A percentile compares a stretch with the other conserved stretches of the same genome.
These are phyloP conservation scores for Mucor saturninus DNA, from an alignment of 371 early-diverging fungal species.

Conservation along the genomic window DNA sequence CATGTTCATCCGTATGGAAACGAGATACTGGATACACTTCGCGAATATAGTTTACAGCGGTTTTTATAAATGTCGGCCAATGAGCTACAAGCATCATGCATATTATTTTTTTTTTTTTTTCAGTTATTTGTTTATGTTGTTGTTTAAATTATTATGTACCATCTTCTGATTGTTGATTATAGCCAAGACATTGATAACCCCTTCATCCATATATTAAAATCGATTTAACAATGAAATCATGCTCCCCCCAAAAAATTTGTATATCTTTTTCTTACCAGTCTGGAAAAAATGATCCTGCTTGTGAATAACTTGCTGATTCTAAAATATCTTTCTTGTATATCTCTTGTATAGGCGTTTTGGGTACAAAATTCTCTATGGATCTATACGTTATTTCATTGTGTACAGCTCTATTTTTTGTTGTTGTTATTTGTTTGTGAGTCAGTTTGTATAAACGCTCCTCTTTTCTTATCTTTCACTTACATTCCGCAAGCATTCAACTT, in stretches of 20 bases:
- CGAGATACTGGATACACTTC: conserved; percentile 34
- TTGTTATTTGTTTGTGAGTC: not conserved
- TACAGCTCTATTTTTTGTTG: conserved; percentile 31
- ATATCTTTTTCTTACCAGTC: conserved; percentile 77
- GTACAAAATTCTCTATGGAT: conserved; percentile 38
- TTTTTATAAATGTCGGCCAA: conserved; percentile 82
- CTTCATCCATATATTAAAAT: conserved; percentile 3
- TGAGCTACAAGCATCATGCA: conserved; percentile 61
- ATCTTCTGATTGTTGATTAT: conserved; percentile 55
- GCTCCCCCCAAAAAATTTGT: too few relatives aligned
- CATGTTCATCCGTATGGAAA: conserved; percentile 27
- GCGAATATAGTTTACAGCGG: conserved; percentile 66
- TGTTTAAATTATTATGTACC: conserved; percentile 31
- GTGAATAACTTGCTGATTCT: conserved; percentile 58
- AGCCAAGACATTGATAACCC: conserved; percentile 65
- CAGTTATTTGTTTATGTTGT: not conserved
- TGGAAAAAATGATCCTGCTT: conserved; percentile 87
- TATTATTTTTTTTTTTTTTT: not conserved
- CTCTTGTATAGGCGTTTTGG: conserved; percentile 15
- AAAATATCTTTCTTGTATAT: conserved; percentile 44
- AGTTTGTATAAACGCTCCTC: not conserved
- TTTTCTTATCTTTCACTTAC: not conserved
- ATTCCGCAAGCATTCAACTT: conserved; percentile 9
- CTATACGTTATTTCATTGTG: conserved; percentile 54
- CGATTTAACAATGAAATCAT: not conserved